A percentile compares a stretch with the other conserved stretches of the same genome.
phyloP scores from a whole-genome alignment of 148 eudicot species.

The Polygonum aviculare region DNA sequence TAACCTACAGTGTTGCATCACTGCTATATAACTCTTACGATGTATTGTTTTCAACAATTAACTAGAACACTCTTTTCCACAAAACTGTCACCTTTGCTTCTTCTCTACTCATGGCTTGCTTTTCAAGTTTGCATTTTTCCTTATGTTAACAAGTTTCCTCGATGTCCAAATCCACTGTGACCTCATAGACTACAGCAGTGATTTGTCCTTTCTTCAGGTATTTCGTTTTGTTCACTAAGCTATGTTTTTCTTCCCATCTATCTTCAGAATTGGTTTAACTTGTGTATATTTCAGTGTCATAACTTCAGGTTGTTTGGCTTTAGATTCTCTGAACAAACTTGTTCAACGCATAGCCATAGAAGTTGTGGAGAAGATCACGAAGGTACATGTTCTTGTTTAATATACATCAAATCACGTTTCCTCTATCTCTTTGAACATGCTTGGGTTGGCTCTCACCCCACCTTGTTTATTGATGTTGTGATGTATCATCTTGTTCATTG shows the following conservation, averaged over 20 bases:
- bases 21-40: too few species aligned
- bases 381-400: slow-evolving; percentile 30
- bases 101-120: too few species aligned
- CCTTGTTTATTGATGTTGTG: neutral
- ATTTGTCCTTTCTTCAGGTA: slow-evolving; percentile 62
- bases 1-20: too few species aligned
- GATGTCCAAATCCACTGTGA: too few species aligned
- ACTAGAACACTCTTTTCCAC: too few species aligned
- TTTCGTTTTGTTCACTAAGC: neutral
- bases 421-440: neutral
- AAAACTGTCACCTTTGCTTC: too few species aligned
- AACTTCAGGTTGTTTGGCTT: slow-evolving; percentile 76
- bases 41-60: too few species aligned
- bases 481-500: neutral
- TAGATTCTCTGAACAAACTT: slow-evolving; percentile 55
- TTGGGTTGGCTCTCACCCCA: neutral
- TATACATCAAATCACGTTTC: neutral
- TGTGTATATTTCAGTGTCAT: slow-evolving; percentile 40
- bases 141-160: too few species aligned
- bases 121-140: too few species aligned
- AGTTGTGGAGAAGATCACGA: slow-evolving; percentile 41
- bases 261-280: slow-evolving; percentile 15
- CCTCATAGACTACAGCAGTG: slow-evolving; percentile 42
- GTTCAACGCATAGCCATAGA: slow-evolving; percentile 21
- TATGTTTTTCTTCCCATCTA: slow-evolving; percentile 8